Base-by-base conservation (phyloP, 148 eudicot species). In the Bassia scoparia region DNA sequence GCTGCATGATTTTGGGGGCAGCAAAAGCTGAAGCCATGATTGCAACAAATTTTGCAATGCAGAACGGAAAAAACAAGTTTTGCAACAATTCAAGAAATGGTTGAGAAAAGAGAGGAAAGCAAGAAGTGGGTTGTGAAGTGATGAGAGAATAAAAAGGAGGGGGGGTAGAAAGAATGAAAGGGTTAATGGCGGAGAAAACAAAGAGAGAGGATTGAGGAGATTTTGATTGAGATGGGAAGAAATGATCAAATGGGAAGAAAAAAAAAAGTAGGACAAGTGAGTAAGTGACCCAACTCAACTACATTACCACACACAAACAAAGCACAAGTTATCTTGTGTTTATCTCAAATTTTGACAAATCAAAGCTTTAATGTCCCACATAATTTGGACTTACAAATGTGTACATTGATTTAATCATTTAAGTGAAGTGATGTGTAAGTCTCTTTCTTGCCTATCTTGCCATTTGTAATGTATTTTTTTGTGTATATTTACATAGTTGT, bases 1-100 rank as follows among this genome's bases (percentile, higher is more conserved):
- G 86, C 37, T 84, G 88, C 52, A 83, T 72, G 67, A 83, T 61
- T 78, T 80, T 81, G 59, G 92, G 72, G 23, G 86, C 70, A 53
- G 70, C 73, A 14, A 82, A 74, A 13, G 85, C 49, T 4, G 87
- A 60, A 76, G 83, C 60, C 82, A 81, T 74, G 65, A 61, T 69
- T 75, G 55, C 8, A 37, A 53, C 23, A 61, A 20, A 41, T 48
- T 13, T 68, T 52, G 49, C 37, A 63, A 33, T 66, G 60, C 46
- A 67, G 27, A 4, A 58, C 54, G 0, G 1, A 52, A 21, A 58
- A 14, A 58, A 7, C 16, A 52, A 26, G 4, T 0, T 11, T 8
- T 41, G 10, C 9, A 7, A 41, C 46, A 41, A 41, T 41, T 8
- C 46, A 41, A 41, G 46, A 41, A 41, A 5, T 41, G 46, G 46